These are phyloP conservation scores for Paspalum vaginatum DNA, from an alignment of 176 grass and related monocot species.

Conservation along the genomic window DNA sequence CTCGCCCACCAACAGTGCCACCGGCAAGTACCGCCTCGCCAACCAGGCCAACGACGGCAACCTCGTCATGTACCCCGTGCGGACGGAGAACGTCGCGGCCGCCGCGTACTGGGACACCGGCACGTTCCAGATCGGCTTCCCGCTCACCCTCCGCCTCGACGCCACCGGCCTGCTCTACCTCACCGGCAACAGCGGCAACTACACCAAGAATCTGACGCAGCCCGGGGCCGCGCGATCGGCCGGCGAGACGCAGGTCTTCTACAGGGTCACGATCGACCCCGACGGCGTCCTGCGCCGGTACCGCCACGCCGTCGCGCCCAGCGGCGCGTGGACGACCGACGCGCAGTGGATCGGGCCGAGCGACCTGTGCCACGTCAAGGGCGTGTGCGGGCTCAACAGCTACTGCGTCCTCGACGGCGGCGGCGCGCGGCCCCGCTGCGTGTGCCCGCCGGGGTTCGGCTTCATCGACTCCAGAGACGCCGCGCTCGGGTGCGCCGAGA, in stretches of 20 bases:
- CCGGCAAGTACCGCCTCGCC: conserved; percentile 29
- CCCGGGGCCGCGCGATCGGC: neutral
- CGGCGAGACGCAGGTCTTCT: neutral
- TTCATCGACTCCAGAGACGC: conserved; percentile 4
- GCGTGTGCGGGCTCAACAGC: conserved; percentile 40
- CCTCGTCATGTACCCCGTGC: conserved; percentile 43
- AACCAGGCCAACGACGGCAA: conserved; percentile 43
- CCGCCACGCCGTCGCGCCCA: conserved; percentile 22
- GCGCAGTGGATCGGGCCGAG: conserved; percentile 31
- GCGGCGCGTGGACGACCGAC: neutral
- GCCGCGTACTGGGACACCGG: conserved; percentile 44
- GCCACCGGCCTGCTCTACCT: conserved; percentile 39
- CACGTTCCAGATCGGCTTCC: conserved; percentile 46
- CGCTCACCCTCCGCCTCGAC: conserved; percentile 28
- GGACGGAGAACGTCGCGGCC: conserved; percentile 12
- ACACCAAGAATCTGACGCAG: conserved; percentile 34
- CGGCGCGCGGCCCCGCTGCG: conserved; percentile 38
- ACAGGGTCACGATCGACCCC: conserved; percentile 22
- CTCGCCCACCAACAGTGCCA: neutral
- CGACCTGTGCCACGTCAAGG: conserved; percentile 47
- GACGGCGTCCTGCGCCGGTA: conserved; percentile 31
- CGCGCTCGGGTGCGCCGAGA: neutral
- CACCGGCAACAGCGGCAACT: conserved; percentile 15
- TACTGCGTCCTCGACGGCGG: conserved; percentile 23
- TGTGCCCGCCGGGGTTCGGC: conserved; percentile 36